These are phyloP conservation scores for Aspergillus flavus DNA, from an alignment of 2,329 filamentous ascomycete genomes.

Conservation along the genomic window DNA sequence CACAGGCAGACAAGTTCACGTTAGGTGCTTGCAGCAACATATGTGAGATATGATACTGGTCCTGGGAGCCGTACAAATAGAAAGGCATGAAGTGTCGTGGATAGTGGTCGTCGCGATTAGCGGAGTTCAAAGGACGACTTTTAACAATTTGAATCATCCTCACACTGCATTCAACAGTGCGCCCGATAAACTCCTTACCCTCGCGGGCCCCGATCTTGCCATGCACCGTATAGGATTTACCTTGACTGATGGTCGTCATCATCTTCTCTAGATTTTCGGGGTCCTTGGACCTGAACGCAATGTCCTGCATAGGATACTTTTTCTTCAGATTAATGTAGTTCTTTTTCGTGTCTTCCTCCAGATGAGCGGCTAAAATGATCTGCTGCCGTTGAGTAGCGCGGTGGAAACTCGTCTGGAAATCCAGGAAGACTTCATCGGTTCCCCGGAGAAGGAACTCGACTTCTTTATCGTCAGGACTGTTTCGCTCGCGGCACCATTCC, in stretches of 20 bases:
- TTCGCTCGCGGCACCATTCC: background rate
- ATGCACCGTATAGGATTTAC: too few relatives aligned
- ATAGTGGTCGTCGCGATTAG: conserved; percentile 37
- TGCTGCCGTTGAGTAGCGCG: conserved; percentile 46
- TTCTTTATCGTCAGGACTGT: background rate
- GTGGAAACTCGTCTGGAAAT: conserved; percentile 45
- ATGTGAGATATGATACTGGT: conserved; percentile 47
- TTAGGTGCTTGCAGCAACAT: conserved; percentile 49
- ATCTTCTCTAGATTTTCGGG: background rate
- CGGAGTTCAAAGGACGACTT: conserved; percentile 40
- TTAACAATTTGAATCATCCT: conserved; percentile 22
- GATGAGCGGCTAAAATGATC: conserved; percentile 28
- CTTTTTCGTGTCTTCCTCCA: background rate
- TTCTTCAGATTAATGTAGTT: background rate
- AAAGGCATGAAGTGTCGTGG: conserved; percentile 46
- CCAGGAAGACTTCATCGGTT: conserved; percentile 34
- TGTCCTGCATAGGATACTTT: rapidly evolving
- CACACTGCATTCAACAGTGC: conserved; percentile 17
- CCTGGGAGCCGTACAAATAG: conserved; percentile 46
- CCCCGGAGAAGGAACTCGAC: conserved; percentile 27
- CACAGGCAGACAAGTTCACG: conserved; percentile 36
- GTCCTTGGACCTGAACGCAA: background rate
- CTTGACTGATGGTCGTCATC: background rate
- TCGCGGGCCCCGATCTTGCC: too few relatives aligned
- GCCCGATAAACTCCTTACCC: background rate